phyloP scores from a whole-genome alignment of 2,329 filamentous ascomycete species.

The Fusarium graminum region DNA sequence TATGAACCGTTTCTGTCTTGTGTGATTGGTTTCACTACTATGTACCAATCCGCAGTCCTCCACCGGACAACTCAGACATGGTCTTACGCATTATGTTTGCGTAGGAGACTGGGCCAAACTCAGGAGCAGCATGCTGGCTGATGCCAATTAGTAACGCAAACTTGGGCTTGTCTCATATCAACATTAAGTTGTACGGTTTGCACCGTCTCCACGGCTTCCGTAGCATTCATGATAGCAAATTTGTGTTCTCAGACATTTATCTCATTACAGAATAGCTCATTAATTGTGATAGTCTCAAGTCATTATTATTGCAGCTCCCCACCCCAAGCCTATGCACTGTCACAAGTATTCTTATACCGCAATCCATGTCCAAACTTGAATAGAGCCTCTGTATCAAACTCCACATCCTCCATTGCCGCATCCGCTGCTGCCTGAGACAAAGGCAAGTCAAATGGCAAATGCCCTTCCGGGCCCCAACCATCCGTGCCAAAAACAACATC shows the following conservation, averaged over 20 bases:
- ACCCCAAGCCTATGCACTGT: not conserved
- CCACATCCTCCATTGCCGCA: slow-evolving; percentile 48
- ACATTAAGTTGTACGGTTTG: not conserved
- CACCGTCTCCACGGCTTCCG: not conserved
- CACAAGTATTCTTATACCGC: slow-evolving; percentile 51
- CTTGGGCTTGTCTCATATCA: not conserved
- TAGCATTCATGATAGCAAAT: not conserved
- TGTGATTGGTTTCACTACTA: slow-evolving; percentile 28
- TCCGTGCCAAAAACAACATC: slow-evolving; percentile 58
- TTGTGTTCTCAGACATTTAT: not conserved
- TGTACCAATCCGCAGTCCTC: slow-evolving; percentile 5
- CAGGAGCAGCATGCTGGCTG: not conserved
- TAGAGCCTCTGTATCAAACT: slow-evolving; percentile 48
- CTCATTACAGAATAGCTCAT: not conserved
- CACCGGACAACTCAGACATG: not conserved
- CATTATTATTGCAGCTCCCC: not conserved
- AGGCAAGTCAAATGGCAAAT: slow-evolving; percentile 58
- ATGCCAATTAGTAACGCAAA: not conserved
- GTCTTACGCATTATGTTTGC: slow-evolving; percentile 3
- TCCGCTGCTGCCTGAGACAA: slow-evolving; percentile 59
- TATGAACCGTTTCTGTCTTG: slow-evolving; percentile 1
- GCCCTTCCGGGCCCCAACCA: slow-evolving; percentile 53
- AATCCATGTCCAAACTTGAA: slow-evolving; percentile 52
- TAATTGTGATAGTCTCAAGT: slow-evolving; percentile 12
- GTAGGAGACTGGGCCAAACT: not conserved